These are phyloP conservation scores for Sugiyamaella xylanicola DNA, from an alignment of 1,139 yeast species.

Conservation along the genomic window DNA sequence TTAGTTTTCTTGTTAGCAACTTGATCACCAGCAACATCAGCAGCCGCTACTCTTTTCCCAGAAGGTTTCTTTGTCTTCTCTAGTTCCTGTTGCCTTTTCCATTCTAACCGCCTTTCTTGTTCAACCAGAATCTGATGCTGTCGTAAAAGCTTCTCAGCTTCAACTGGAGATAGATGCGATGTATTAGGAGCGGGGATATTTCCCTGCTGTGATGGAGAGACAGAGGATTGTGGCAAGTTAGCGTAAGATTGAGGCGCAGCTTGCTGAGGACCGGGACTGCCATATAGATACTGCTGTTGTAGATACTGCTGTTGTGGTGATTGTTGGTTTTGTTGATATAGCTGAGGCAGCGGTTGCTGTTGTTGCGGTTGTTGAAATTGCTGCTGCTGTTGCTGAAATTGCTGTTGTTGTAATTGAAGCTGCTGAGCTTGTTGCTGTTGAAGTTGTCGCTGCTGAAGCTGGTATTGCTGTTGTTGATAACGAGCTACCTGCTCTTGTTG, in stretches of 20 bases:
- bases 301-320: background rate
- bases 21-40: background rate
- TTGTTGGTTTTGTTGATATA: background rate
- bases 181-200: background rate
- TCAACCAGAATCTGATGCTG: slow-evolving; percentile 5
- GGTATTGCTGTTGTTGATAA: slow-evolving; percentile 17
- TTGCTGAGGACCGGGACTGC: too few species aligned
- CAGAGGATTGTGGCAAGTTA: too few species aligned
- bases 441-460: background rate
- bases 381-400: slow-evolving; percentile 15
- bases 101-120: background rate
- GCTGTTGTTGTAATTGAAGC: slow-evolving; percentile 15
- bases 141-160: slow-evolving; percentile 1
- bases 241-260: too few species aligned
- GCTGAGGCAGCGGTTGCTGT: too few species aligned
- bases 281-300: too few species aligned
- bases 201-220: too few species aligned
- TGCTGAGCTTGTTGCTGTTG: background rate
- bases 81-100: slow-evolving; percentile 2
- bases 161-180: background rate
- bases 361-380: slow-evolving; percentile 9
- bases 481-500: slow-evolving; percentile 15
- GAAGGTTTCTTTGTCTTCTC: background rate
- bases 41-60: slow-evolving; percentile 1
- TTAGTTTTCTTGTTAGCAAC: background rate